Conservation (phyloP, 192 early-diverging fungal species). For the Backusella sp. region DNA sequence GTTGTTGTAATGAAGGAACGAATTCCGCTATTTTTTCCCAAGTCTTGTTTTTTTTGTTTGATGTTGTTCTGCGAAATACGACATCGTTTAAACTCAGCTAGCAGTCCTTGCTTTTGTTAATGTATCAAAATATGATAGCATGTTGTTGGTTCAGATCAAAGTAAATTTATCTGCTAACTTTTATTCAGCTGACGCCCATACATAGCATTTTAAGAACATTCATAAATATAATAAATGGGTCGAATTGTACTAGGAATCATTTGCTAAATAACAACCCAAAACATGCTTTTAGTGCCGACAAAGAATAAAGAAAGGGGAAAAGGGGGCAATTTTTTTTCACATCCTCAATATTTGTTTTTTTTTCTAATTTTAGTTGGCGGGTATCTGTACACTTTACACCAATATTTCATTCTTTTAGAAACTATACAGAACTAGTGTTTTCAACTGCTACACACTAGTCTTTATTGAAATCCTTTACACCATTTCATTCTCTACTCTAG, state of each 20-base stretch:
- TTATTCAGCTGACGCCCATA: neutral
- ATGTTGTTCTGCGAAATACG: neutral
- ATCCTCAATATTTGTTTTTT: neutral
- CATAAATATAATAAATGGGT: neutral
- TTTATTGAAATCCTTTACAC: neutral
- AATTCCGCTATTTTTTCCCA: neutral
- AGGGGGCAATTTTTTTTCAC: neutral
- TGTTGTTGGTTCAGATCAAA: neutral
- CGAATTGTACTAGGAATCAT: neutral
- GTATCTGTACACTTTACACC: neutral
- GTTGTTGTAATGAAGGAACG: constrained; percentile 1
- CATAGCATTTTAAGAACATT: neutral
- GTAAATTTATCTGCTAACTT: neutral
- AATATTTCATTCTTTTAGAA: neutral
- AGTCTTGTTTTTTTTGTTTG: neutral
- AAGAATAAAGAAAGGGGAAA: neutral
- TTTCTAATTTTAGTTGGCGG: neutral
- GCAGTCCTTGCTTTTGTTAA: neutral
- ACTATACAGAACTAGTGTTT: neutral
- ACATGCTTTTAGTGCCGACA: neutral
- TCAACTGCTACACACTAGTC: neutral
- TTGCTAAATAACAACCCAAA: neutral
- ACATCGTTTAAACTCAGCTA: neutral
- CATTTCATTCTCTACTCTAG: neutral
- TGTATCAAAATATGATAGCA: too few relatives aligned